Conservation (phyloP, 73 alveolate genomes). For the Symbiodinium pilosum region DNA sequence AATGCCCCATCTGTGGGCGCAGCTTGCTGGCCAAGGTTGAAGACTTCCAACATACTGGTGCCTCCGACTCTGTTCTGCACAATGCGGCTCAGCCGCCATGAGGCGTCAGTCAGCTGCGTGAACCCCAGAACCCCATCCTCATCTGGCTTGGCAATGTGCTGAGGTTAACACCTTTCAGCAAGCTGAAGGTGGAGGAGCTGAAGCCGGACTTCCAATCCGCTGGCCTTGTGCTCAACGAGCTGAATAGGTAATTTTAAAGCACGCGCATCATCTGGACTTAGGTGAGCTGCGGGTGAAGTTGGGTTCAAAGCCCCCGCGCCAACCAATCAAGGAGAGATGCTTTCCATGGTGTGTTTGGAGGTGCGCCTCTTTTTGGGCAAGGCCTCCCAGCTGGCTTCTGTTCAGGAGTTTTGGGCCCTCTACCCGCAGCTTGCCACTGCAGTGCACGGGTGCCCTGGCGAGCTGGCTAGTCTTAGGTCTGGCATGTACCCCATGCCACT, state of each 20-base stretch:
- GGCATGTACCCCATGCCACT: no score
- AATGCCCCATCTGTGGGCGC: neutral
- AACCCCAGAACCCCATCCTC: neutral
- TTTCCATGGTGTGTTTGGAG: neutral
- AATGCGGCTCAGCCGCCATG: neutral
- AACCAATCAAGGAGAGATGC: neutral
- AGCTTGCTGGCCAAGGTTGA: constrained; percentile 40
- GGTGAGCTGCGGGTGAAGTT: neutral
- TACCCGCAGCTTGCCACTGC: neutral
- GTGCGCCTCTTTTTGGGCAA: no score
- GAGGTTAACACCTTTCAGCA: neutral
- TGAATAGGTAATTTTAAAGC: no score
- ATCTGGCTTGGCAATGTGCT: neutral
- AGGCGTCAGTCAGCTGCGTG: no score
- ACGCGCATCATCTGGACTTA: neutral
- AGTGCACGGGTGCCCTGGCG: neutral
- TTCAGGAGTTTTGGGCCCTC: neutral
- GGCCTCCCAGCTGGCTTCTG: neutral
- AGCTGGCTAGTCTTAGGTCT: no score
- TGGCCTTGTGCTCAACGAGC: no score
- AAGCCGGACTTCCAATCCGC: neutral
- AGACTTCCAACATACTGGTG: constrained; percentile 36
- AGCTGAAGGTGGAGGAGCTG: constrained; percentile 10
- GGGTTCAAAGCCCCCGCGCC: neutral
- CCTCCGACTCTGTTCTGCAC: constrained; percentile 58